Percentiles rank a stretch among this genome's conserved stretches.
Conservation (phyloP, 2,329 filamentous ascomycete genomes). For the Dothidotthia symphoricarpi region DNA sequence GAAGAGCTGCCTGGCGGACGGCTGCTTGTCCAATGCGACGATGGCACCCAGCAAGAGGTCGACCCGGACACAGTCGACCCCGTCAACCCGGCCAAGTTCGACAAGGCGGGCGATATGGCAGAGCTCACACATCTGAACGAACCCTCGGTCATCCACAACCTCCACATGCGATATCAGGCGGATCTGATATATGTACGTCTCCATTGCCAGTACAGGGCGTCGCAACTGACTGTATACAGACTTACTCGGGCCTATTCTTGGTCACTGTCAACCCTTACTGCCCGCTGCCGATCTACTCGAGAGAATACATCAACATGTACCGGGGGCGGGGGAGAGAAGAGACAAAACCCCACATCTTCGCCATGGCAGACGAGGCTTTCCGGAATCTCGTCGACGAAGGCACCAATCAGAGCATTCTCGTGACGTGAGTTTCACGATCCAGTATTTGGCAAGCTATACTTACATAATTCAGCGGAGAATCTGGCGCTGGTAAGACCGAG, state of each 20-base stretch:
- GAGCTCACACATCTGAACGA: conserved; percentile 98
- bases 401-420: conserved; percentile 93
- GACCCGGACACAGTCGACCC: conserved; percentile 89
- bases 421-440: conserved; percentile 59
- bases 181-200: conserved; percentile 80
- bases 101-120: conserved; percentile 99
- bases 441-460: conserved; percentile 7
- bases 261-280: conserved; percentile 98
- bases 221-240: conserved; percentile 50
- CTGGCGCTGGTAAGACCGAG: conserved; percentile 95
- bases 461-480: conserved; percentile 66
- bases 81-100: conserved; percentile 98
- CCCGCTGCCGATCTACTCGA: conserved; percentile 87
- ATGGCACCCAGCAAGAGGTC: conserved; percentile 90
- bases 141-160: conserved; percentile 94
- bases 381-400: conserved; percentile 93
- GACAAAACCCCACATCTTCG: conserved; percentile 94
- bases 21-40: conserved; percentile 87
- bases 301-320: conserved; percentile 98
- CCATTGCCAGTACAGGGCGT: background rate
- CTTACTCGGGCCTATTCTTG: conserved; percentile 94
- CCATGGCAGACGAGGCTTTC: conserved; percentile 96
- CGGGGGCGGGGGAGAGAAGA: conserved; percentile 87
- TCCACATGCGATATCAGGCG: conserved; percentile 90
- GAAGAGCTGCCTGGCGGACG: conserved; percentile 70